These are phyloP conservation scores for Fraxinus pennsylvanica DNA, from an alignment of 257 asterid species.

Conservation along the genomic window DNA sequence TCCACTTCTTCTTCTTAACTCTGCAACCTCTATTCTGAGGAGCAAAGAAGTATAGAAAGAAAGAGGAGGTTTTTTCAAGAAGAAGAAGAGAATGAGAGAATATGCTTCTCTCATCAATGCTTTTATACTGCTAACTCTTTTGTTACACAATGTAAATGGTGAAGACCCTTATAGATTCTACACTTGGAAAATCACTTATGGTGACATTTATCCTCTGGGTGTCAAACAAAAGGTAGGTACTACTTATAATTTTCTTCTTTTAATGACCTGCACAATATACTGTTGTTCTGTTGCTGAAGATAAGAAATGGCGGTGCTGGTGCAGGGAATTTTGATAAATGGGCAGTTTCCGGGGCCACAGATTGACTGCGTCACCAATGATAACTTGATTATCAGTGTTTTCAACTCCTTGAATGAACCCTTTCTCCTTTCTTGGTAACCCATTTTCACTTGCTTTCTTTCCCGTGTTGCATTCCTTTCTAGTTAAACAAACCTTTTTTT, in stretches of 20 bases:
- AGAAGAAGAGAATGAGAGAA: slow-evolving; percentile 36
- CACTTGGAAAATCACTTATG: slow-evolving; percentile 85
- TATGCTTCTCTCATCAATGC: slow-evolving; percentile 31
- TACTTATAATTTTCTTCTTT: background rate
- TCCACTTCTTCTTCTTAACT: background rate
- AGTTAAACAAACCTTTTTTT: background rate
- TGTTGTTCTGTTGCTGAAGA: no score
- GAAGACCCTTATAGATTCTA: slow-evolving; percentile 80
- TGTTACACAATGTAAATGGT: slow-evolving; percentile 43
- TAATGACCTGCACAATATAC: background rate
- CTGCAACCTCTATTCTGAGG: background rate
- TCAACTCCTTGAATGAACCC: slow-evolving; percentile 89
- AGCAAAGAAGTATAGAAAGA: background rate
- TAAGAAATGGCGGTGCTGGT: slow-evolving; percentile 21
- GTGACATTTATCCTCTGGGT: slow-evolving; percentile 79
- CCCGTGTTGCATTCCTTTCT: slow-evolving; percentile 11
- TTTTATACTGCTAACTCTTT: slow-evolving; percentile 32
- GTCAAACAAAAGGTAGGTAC: slow-evolving; percentile 75
- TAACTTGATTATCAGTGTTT: slow-evolving; percentile 84
- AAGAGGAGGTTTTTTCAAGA: background rate
- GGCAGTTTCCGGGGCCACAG: slow-evolving; percentile 97
- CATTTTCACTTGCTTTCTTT: background rate
- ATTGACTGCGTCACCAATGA: slow-evolving; percentile 92
- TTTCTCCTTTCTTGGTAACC: slow-evolving; percentile 85
- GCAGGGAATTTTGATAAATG: slow-evolving; percentile 94